Conservation (phyloP, 108 stramenopile species). For the Cyclotella cryptica region DNA sequence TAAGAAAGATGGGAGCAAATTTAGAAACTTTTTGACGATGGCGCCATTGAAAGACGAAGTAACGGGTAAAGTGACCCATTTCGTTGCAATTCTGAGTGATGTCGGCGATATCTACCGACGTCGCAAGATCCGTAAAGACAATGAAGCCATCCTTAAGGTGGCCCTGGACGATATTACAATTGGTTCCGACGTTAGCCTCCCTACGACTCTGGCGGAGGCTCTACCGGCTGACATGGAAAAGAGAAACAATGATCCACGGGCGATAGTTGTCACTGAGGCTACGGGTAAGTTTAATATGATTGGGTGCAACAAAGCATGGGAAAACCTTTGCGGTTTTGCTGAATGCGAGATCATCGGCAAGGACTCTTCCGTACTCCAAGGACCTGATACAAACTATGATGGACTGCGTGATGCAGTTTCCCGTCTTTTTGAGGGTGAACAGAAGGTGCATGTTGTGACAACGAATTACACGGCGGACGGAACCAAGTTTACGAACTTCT, state of each 20-base stretch:
- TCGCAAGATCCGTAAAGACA: conserved; percentile 23
- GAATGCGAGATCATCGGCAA: conserved; percentile 32
- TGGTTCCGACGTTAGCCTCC: not conserved
- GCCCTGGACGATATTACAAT: conserved; percentile 20
- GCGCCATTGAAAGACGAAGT: conserved; percentile 18
- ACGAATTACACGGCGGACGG: conserved; percentile 35
- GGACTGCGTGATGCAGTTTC: conserved; percentile 26
- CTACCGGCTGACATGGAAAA: conserved; percentile 20
- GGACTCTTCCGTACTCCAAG: conserved; percentile 24
- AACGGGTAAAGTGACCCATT: conserved; percentile 22
- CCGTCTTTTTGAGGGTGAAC: conserved; percentile 31
- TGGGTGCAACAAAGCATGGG: conserved; percentile 42
- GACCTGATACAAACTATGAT: conserved; percentile 31
- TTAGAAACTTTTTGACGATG: conserved; percentile 26
- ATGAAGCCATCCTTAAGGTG: conserved; percentile 16
- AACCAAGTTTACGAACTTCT: conserved; percentile 24
- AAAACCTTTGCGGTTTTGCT: conserved; percentile 34
- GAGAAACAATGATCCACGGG: conserved; percentile 17
- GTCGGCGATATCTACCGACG: not conserved
- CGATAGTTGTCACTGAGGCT: conserved; percentile 38
- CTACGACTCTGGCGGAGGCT: conserved; percentile 18
- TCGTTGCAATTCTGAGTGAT: conserved; percentile 23
- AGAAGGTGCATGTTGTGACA: conserved; percentile 23
- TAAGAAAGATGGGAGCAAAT: conserved; percentile 22
- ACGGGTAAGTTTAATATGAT: conserved; percentile 30